Evolutionary conservation across 306 rosid species (phyloP).

Genomic region (Prunus fruticosa): DNA sequence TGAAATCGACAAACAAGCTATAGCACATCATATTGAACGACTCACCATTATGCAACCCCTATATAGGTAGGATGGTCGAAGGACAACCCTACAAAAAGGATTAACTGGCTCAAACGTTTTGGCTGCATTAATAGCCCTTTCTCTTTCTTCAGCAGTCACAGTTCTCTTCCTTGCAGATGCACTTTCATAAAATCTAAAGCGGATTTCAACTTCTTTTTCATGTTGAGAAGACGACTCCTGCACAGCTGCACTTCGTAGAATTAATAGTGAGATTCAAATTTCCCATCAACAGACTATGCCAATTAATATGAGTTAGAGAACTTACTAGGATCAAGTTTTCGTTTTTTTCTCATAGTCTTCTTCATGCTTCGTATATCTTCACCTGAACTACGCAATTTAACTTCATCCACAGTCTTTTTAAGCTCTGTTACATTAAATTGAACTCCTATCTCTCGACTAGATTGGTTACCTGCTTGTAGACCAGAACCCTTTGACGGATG

Average conservation of each 20-base stretch:
- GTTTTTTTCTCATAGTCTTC: conserved; percentile 62
- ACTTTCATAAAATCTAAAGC: conserved; percentile 86
- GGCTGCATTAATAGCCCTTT: conserved; percentile 69
- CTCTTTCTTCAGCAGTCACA: conserved; percentile 95
- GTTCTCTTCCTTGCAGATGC: conserved; percentile 98
- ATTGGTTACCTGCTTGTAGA: conserved; percentile 38
- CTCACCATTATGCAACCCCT: conserved; percentile 98
- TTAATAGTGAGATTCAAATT: conserved; percentile 17
- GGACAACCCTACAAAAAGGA: conserved; percentile 92
- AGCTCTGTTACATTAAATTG: conserved; percentile 69
- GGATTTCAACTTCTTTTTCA: conserved; percentile 68
- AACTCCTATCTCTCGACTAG: conserved; percentile 55
- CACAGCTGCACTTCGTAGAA: conserved; percentile 48
- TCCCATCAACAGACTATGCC: conserved; percentile 3
- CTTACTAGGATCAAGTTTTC: conserved; percentile 59
- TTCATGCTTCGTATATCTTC: conserved; percentile 41
- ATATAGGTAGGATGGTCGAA: conserved; percentile 91
- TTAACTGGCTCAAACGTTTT: conserved; percentile 83
- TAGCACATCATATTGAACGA: conserved; percentile 8
- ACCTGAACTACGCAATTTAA: conserved; percentile 43
- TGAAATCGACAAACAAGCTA: conserved; percentile 6
- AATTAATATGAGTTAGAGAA: conserved; percentile 3
- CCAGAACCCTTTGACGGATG: conserved; percentile 39
- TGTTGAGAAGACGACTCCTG: conserved; percentile 56
- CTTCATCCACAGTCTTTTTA: conserved; percentile 68